phyloP scores from a whole-genome alignment of 345 rosid species.

The Melastoma malabathricum region DNA sequence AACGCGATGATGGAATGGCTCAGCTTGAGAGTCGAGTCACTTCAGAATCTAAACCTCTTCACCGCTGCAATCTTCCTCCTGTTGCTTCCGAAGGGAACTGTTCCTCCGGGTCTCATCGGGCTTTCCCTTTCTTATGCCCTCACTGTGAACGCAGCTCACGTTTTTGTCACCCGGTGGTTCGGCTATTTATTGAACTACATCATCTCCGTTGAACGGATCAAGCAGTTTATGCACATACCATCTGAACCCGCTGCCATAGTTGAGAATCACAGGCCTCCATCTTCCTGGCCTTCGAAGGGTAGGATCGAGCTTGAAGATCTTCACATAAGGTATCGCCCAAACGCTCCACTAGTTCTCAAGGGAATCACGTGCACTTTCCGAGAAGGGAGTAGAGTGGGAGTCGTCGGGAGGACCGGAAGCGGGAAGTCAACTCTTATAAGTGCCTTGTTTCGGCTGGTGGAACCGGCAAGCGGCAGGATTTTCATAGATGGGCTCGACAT shows the following conservation, averaged over 20 bases:
- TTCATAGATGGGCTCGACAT: slow-evolving; percentile 67
- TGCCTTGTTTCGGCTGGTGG: slow-evolving; percentile 78
- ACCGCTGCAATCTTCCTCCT: slow-evolving; percentile 61
- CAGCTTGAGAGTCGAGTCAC: slow-evolving; percentile 46
- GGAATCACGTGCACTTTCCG: slow-evolving; percentile 65
- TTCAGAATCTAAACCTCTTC: slow-evolving; percentile 57
- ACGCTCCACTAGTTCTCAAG: slow-evolving; percentile 52
- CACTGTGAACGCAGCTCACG: slow-evolving; percentile 38
- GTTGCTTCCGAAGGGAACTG: slow-evolving; percentile 57
- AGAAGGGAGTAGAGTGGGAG: slow-evolving; percentile 67
- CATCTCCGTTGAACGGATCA: slow-evolving; percentile 60
- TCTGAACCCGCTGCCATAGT: slow-evolving; percentile 53
- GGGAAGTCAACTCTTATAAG: slow-evolving; percentile 84
- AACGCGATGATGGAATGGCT: slow-evolving; percentile 81
- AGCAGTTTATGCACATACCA: slow-evolving; percentile 54
- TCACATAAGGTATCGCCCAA: slow-evolving; percentile 59
- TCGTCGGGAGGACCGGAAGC: slow-evolving; percentile 90
- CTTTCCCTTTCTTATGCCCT: slow-evolving; percentile 70
- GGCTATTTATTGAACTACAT: slow-evolving; percentile 53
- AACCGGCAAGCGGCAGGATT: slow-evolving; percentile 60
- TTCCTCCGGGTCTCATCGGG: slow-evolving; percentile 58
- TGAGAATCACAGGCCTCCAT: slow-evolving; percentile 42
- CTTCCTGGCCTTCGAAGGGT: slow-evolving; percentile 60
- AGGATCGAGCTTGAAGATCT: slow-evolving; percentile 56
- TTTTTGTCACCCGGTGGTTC: slow-evolving; percentile 44